phyloP scores from a whole-genome alignment of 1,139 yeast genomes.

The Suhomyces panamericanus region DNA sequence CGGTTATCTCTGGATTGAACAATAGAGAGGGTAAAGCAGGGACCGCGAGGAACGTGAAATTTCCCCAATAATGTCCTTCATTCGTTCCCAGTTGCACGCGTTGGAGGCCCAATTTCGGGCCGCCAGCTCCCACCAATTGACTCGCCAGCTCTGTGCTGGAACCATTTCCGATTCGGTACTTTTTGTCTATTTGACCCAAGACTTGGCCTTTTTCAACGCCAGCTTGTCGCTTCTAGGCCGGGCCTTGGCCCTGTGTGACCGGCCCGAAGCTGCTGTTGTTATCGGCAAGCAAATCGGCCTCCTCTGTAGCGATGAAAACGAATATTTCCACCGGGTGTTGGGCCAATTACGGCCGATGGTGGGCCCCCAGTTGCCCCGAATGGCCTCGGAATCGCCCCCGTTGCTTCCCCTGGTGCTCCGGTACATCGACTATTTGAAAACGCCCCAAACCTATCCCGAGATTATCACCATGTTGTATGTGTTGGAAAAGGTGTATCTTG shows the following conservation, averaged over 20 bases:
- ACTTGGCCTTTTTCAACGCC: slow-evolving; percentile 46
- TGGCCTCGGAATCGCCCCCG: slow-evolving; percentile 19
- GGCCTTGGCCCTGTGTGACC: slow-evolving; percentile 45
- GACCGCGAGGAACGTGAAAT: no score
- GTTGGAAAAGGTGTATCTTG: slow-evolving; percentile 53
- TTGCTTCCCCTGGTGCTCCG: slow-evolving; percentile 35
- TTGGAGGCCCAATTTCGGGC: slow-evolving; percentile 23
- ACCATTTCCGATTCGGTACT: slow-evolving; percentile 42
- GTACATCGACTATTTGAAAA: slow-evolving; percentile 37
- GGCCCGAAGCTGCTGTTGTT: slow-evolving; percentile 33
- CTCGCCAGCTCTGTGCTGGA: slow-evolving; percentile 50
- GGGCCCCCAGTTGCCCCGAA: slow-evolving; percentile 20
- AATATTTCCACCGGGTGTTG: slow-evolving; percentile 42
- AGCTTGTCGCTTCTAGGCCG: slow-evolving; percentile 48
- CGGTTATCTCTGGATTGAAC: no score
- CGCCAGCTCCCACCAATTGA: slow-evolving; percentile 44
- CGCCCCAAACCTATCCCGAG: slow-evolving; percentile 40
- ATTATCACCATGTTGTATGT: slow-evolving; percentile 46
- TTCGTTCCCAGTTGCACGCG: slow-evolving; percentile 18
- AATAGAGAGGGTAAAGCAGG: no score
- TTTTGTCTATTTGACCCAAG: slow-evolving; percentile 50
- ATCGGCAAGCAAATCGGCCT: slow-evolving; percentile 55
- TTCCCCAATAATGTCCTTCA: slow-evolving; percentile 10
- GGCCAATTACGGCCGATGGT: slow-evolving; percentile 27
- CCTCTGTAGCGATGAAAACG: slow-evolving; percentile 48